Percentiles rank a stretch among this genome's conserved stretches.
phyloP scores from a whole-genome alignment of 2,329 filamentous ascomycete genomes.

The Colletotrichum nymphaeae region DNA sequence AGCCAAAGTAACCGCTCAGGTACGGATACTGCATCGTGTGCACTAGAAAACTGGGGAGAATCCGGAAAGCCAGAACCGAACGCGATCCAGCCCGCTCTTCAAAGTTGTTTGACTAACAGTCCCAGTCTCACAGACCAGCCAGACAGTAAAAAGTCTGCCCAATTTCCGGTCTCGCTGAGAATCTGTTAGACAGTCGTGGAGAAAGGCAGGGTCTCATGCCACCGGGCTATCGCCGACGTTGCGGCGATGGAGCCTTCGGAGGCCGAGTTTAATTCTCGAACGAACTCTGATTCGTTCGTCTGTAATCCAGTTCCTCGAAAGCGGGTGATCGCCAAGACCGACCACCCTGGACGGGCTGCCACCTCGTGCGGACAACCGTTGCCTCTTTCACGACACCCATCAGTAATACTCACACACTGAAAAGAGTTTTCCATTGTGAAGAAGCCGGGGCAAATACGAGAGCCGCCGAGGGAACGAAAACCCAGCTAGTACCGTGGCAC shows the following conservation, averaged over 20 bases:
- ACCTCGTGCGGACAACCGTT: slow-evolving; percentile 8
- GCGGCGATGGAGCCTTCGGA: slow-evolving; percentile 15
- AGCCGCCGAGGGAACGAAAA: neutral
- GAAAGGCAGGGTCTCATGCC: neutral
- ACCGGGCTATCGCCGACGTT: slow-evolving; percentile 20
- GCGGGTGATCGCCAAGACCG: slow-evolving; percentile 18
- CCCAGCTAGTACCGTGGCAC: neutral
- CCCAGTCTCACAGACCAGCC: neutral
- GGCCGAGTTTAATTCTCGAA: neutral
- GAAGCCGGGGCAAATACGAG: slow-evolving; percentile 20
- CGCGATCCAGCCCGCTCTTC: neutral
- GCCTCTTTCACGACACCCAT: neutral
- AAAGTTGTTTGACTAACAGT: neutral
- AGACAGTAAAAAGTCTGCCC: neutral
- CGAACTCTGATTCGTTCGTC: slow-evolving; percentile 1
- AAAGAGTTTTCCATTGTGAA: neutral
- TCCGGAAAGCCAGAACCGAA: slow-evolving; percentile 2
- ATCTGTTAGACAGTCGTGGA: neutral
- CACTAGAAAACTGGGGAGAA: neutral
- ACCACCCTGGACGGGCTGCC: neutral
- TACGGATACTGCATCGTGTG: neutral
- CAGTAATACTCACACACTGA: neutral
- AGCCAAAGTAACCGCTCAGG: too few relatives aligned
- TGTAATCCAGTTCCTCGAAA: neutral
- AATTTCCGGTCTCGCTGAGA: slow-evolving; percentile 19